phyloP scores from a whole-genome alignment of 805 yeast species.

The Sugiyamaella smithiae region DNA sequence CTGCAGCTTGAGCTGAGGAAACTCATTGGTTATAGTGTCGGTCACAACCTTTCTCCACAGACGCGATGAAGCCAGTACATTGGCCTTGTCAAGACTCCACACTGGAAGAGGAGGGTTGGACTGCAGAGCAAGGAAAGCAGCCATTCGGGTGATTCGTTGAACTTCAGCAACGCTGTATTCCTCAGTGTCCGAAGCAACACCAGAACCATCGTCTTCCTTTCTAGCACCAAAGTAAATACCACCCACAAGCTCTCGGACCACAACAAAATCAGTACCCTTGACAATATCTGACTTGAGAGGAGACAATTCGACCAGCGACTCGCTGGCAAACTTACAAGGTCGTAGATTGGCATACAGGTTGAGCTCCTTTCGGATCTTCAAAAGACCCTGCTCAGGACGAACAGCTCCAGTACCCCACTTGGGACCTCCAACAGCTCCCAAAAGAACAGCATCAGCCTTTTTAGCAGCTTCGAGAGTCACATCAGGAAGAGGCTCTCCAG shows the following conservation, averaged over 20 bases:
- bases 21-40: constrained; percentile 77
- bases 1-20: constrained; percentile 81
- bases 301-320: constrained; percentile 75
- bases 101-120: constrained; percentile 90
- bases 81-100: constrained; percentile 97
- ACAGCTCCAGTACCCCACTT: constrained; percentile 98
- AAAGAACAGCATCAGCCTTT: constrained; percentile 86
- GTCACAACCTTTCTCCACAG: constrained; percentile 95
- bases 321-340: constrained; percentile 92
- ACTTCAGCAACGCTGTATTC: constrained; percentile 88
- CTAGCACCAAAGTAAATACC: constrained; percentile 98
- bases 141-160: constrained; percentile 95
- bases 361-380: constrained; percentile 91
- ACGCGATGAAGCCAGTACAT: constrained; percentile 93
- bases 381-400: constrained; percentile 95
- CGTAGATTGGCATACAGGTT: constrained; percentile 93
- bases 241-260: constrained; percentile 95
- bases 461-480: constrained; percentile 80
- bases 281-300: constrained; percentile 86
- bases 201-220: constrained; percentile 83
- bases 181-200: constrained; percentile 92
- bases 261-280: constrained; percentile 85
- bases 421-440: constrained; percentile 99
- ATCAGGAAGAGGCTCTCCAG: constrained; percentile 88
- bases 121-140: constrained; percentile 93